These are phyloP conservation scores for Fraxinus latifolia DNA, from an alignment of 305 asterid species.

Conservation along the genomic window DNA sequence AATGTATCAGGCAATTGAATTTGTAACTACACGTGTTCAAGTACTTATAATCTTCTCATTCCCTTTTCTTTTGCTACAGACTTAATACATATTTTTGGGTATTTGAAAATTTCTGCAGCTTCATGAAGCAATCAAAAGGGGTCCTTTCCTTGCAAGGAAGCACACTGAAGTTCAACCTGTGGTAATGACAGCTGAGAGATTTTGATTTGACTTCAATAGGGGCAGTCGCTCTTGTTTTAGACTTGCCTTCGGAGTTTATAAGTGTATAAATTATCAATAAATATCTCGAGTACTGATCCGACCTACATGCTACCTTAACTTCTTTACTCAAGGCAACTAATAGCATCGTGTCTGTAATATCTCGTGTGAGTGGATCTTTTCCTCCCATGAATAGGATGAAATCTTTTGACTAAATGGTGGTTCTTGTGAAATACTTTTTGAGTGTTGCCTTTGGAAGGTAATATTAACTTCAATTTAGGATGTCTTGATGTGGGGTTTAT, in stretches of 20 bases:
- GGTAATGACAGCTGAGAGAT: constrained; percentile 76
- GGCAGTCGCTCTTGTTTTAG: not conserved
- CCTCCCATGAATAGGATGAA: not conserved
- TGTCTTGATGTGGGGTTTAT: not conserved
- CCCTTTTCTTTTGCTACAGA: not conserved
- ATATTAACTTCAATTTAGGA: not conserved
- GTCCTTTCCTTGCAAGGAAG: constrained; percentile 70
- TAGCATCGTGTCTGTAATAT: not conserved
- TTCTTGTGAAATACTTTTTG: not conserved
- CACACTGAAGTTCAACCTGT: constrained; percentile 70
- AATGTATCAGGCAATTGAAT: not conserved
- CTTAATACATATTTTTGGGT: not conserved
- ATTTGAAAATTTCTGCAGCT: constrained; percentile 46
- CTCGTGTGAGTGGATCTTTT: not conserved
- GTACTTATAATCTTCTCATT: not conserved
- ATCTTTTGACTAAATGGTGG: not conserved
- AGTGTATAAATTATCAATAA: not conserved
- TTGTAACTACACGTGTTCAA: not conserved
- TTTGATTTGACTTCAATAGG: constrained; percentile 25
- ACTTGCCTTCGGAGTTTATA: not conserved
- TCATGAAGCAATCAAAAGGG: constrained; percentile 74
- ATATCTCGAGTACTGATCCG: not conserved
- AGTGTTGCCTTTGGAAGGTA: not conserved
- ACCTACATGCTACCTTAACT: not conserved
- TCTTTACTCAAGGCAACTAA: not conserved